phyloP scores from a whole-genome alignment of 495 filamentous ascomycete genomes.

The Cudoniella acicularis region DNA sequence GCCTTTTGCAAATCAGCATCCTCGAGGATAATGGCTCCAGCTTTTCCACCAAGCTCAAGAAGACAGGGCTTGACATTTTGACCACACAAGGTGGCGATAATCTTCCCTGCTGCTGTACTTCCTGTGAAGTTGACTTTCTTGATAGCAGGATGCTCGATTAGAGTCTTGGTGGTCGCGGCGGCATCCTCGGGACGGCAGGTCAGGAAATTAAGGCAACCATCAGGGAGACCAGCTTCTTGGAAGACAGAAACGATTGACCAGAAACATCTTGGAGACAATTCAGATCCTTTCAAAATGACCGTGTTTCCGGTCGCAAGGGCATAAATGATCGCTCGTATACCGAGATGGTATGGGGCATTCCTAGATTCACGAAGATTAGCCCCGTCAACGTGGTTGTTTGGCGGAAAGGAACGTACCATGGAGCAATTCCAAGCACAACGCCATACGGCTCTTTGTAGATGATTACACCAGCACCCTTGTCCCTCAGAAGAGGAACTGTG shows the following conservation, averaged over 20 bases:
- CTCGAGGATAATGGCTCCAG: constrained; percentile 56
- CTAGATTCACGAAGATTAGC: constrained; percentile 24
- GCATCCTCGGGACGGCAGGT: constrained; percentile 47
- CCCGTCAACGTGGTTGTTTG: neutral
- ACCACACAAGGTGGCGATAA: constrained; percentile 44
- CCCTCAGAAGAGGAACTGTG: neutral
- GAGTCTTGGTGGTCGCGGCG: constrained; percentile 42
- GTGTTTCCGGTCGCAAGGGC: constrained; percentile 80
- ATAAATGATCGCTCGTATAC: constrained; percentile 59
- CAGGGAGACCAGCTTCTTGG: constrained; percentile 65
- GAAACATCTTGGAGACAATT: constrained; percentile 70
- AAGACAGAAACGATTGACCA: constrained; percentile 67
- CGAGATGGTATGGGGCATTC: constrained; percentile 73
- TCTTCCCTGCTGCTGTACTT: constrained; percentile 50
- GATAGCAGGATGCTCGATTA: constrained; percentile 51
- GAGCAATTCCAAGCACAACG: constrained; percentile 76
- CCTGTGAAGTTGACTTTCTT: constrained; percentile 67
- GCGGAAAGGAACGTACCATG: no score
- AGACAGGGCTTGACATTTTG: constrained; percentile 12
- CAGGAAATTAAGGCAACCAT: constrained; percentile 54
- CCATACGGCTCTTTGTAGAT: constrained; percentile 49
- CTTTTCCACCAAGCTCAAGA: constrained; percentile 36
- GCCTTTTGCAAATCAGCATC: constrained; percentile 59
- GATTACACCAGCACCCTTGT: neutral
- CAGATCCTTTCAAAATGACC: constrained; percentile 68